Evolutionary conservation across 768 basidiomycete genomes (phyloP).

Genomic region (Lactarius pseudohatsudake): DNA sequence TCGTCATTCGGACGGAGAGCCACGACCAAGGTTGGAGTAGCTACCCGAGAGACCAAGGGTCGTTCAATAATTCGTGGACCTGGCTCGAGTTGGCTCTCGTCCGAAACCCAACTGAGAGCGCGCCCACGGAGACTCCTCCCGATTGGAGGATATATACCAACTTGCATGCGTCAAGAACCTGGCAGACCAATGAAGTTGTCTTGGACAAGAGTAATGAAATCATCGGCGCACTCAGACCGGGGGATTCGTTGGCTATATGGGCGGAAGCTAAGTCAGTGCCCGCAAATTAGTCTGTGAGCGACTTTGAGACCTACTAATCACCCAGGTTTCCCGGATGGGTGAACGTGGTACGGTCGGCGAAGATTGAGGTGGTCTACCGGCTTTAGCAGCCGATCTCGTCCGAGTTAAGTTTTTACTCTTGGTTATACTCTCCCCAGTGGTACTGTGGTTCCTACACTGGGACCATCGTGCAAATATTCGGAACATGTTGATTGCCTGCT

Average conservation of each 20-base stretch:
- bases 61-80: conserved; percentile 8
- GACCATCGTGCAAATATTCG: background rate
- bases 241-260: conserved; percentile 1
- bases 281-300: background rate
- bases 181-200: conserved; percentile 1
- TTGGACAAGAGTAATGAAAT: conserved; percentile 1
- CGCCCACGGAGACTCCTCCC: background rate
- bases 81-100: conserved; percentile 7
- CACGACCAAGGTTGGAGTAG: conserved; percentile 15
- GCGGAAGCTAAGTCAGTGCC: background rate
- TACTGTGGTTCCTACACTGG: background rate
- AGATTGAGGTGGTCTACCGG: conserved; percentile 7
- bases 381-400: background rate
- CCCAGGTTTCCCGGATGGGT: conserved; percentile 3
- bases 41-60: background rate
- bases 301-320: background rate
- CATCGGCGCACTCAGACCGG: background rate
- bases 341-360: conserved; percentile 1
- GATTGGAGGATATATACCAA: conserved; percentile 2
- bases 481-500: background rate
- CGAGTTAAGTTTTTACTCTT: background rate
- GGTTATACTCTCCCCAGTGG: background rate
- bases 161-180: background rate
- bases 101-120: background rate
- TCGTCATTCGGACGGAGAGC: conserved; percentile 10